A percentile compares a stretch with the other conserved stretches of the same genome.
These are phyloP conservation scores for Gleditsia sinensis DNA, from an alignment of 306 rosid species.

Conservation along the genomic window DNA sequence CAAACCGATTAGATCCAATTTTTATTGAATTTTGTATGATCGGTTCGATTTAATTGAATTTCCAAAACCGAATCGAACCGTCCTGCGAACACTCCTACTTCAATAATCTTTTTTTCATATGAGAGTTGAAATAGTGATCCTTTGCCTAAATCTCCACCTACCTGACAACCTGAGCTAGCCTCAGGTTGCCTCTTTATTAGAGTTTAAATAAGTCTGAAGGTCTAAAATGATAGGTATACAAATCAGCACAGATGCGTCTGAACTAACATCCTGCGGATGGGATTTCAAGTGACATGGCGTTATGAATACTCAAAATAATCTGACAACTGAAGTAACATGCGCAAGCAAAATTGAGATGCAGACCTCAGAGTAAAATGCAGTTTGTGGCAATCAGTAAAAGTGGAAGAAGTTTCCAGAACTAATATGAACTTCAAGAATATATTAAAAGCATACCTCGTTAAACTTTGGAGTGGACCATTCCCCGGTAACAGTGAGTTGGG, in stretches of 20 bases:
- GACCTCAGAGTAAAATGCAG: not conserved
- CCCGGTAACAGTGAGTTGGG: slow-evolving; percentile 88
- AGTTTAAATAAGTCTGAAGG: not conserved
- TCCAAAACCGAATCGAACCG: too few species aligned
- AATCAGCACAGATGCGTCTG: not conserved
- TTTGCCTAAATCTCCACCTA: too few species aligned
- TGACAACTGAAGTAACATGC: not conserved
- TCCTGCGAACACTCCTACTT: too few species aligned
- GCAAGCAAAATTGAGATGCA: not conserved
- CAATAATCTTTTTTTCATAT: too few species aligned
- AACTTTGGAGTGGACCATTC: slow-evolving; percentile 83
- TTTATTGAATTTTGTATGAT: too few species aligned
- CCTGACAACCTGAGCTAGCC: too few species aligned
- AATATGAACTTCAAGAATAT: not conserved
- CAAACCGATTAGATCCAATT: too few species aligned
- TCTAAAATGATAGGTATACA: not conserved
- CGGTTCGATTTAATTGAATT: too few species aligned
- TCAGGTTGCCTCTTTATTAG: too few species aligned
- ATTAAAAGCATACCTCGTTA: slow-evolving; percentile 41
- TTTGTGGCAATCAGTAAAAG: not conserved
- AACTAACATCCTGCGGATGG: not conserved
- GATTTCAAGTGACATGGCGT: not conserved
- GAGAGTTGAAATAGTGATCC: too few species aligned
- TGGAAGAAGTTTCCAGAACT: not conserved
- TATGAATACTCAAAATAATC: not conserved